Base-by-base conservation (phyloP, 2,329 filamentous ascomycete species). In the Phyllosticta paracitricarpa region DNA sequence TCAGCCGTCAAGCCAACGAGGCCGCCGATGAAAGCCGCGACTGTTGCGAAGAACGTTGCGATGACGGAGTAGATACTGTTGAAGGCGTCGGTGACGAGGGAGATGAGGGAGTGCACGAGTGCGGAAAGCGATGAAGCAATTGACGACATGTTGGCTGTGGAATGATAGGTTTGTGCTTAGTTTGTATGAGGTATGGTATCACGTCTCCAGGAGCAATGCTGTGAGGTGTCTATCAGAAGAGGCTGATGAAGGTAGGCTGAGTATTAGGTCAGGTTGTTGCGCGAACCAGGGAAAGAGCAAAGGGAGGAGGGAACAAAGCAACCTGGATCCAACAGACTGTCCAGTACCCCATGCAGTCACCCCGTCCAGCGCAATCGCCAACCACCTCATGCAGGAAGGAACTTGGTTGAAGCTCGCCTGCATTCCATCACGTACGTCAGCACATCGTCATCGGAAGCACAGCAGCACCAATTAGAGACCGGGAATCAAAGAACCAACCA, bases 31-130 rank as follows among this genome's bases (percentile, higher is more conserved):
- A 61, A 57, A 2, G 40, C 40, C 1, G 40, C 40, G 40, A 48
- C 40, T 1, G 40, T 48, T 48, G 54, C 57, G 48, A 57, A 57
- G 40, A 61, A 30, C 24, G 57, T 24, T 7, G 40, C 40, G 5
- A 28, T 7, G 54, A 61, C 51, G 30, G 54, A 57, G 40, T 57
- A 22, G 59, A 61, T 28, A 30, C 59, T 51, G 51, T 57, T 57
- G 19, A 61, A 33, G 26, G 40, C 55, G 22, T 57, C 48, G 48
- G 54, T 25, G 54, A 61, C 35, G 26, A 61, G 59, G 12, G 59
- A 24, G 59, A 61, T 40, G 59, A 57, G 56, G 25, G 59, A 57
- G 30, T 54, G 35, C 25, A 57, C n/a, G 51, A 61, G 48, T 10
- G 28, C 54, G 14, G 54, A 53, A 4, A 48, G 40, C 4, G 40